A percentile compares a stretch with the other conserved stretches of the same genome.
These are phyloP conservation scores for Solanum megistacrolobum DNA, from an alignment of 257 asterid genomes.

Conservation along the genomic window DNA sequence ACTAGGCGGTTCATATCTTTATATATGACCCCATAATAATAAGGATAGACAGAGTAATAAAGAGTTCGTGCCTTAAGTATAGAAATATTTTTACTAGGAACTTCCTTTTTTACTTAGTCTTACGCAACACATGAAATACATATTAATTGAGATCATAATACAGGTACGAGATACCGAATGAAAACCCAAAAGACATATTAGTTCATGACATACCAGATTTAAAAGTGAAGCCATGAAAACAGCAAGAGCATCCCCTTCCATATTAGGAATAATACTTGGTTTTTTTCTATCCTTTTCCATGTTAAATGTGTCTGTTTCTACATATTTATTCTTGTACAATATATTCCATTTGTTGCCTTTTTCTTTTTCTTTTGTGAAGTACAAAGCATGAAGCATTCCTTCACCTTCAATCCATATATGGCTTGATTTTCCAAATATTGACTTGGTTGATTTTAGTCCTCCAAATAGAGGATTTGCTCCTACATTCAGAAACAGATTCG, in stretches of 20 bases:
- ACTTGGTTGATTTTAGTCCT: constrained; percentile 25
- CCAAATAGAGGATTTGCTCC: constrained; percentile 41
- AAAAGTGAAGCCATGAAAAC: constrained; percentile 36
- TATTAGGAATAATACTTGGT: constrained; percentile 24
- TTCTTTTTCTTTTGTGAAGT: constrained; percentile 10
- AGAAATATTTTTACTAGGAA: no score
- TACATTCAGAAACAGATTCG: not conserved
- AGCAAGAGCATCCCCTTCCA: constrained; percentile 40
- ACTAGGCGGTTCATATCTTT: not conserved
- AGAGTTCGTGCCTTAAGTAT: no score
- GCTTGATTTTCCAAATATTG: constrained; percentile 32
- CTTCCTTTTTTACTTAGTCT: no score
- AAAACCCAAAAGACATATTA: not conserved
- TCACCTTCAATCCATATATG: constrained; percentile 42
- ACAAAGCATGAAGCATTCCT: constrained; percentile 42
- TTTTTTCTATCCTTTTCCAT: constrained; percentile 9
- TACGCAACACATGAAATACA: no score
- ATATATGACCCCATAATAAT: not conserved
- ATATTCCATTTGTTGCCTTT: constrained; percentile 6
- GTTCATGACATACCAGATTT: constrained; percentile 14
- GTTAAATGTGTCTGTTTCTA: constrained; percentile 21
- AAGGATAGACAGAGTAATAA: not conserved
- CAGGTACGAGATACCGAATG: not conserved
- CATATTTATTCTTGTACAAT: constrained; percentile 23
- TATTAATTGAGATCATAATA: no score